Conservation (phyloP, 73 alveolate genomes). For the Paramecium biaurelia region DNA sequence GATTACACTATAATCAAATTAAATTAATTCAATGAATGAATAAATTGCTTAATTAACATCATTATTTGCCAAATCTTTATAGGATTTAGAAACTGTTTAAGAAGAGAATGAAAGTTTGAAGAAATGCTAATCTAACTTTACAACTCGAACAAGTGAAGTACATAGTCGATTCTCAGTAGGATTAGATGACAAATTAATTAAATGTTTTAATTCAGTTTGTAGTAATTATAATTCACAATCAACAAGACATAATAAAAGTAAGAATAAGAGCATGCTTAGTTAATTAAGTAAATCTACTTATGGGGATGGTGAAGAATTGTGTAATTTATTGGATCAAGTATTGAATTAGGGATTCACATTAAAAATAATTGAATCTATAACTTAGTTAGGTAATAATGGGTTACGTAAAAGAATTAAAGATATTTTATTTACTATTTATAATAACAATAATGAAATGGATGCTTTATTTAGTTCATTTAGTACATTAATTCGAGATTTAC, state of each 20-base stretch:
- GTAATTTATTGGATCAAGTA: not conserved
- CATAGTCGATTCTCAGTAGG: not conserved
- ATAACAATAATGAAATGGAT: not conserved
- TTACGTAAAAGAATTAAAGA: not conserved
- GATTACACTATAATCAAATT: not conserved
- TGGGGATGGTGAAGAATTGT: not conserved
- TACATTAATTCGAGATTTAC: not conserved
- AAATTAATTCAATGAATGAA: not conserved
- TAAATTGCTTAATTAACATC: not conserved
- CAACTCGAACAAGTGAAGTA: conserved; percentile 10
- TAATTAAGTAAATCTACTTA: not conserved
- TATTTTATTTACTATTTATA: not conserved
- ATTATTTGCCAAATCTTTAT: not conserved
- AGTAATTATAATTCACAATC: not conserved
- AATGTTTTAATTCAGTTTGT: not conserved
- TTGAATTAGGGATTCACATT: not conserved
- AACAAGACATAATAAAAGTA: not conserved
- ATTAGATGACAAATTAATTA: not conserved
- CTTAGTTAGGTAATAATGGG: not conserved
- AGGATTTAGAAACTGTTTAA: not conserved
- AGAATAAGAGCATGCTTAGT: not conserved
- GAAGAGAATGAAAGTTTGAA: conserved; percentile 24
- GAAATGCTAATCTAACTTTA: not conserved
- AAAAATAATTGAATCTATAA: not conserved
- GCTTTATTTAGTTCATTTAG: not conserved